phyloP scores from a whole-genome alignment of 345 rosid species.

The Populus alba region DNA sequence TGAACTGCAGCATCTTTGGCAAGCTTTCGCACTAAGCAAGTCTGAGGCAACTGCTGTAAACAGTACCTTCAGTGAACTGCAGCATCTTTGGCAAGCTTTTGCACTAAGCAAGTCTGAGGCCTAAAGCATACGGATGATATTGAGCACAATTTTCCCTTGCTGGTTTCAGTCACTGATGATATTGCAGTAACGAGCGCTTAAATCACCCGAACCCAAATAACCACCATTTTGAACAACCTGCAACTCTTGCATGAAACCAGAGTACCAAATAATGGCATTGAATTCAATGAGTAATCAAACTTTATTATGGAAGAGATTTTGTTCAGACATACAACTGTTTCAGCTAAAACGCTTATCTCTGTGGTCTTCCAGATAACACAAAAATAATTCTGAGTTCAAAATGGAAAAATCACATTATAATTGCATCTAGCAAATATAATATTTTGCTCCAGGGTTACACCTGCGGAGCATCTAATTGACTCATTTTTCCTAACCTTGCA shows the following conservation, averaged over 20 bases:
- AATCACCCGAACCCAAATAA: neutral
- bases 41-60: neutral
- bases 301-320: neutral
- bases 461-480: slow-evolving; percentile 3
- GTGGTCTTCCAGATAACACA: neutral
- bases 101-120: neutral
- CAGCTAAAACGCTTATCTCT: neutral
- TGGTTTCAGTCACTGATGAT: neutral
- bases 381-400: neutral
- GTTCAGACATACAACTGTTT: neutral
- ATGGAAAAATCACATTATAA: neutral
- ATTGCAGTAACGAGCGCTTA: neutral
- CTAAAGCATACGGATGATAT: neutral
- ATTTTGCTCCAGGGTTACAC: neutral
- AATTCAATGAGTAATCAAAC: neutral
- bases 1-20: neutral
- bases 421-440: neutral
- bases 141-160: neutral
- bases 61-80: neutral
- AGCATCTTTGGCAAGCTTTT: neutral
- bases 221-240: neutral
- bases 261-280: neutral
- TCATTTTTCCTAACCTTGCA: neutral
- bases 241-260: neutral
- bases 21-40: neutral